phyloP scores from a whole-genome alignment of 805 yeast species.

The Pichia scutulata region DNA sequence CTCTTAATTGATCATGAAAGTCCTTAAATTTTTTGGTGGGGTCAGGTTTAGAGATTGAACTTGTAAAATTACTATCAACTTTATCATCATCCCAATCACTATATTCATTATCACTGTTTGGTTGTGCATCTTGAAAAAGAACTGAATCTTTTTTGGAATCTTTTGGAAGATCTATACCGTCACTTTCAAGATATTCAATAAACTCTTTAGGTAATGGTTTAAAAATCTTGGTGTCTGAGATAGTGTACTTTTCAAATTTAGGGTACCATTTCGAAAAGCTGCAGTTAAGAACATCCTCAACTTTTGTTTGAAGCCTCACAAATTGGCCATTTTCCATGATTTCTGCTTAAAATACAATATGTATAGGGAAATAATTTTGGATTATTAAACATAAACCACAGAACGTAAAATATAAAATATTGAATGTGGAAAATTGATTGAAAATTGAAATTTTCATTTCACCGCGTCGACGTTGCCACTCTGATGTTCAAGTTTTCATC shows the following conservation, averaged over 20 bases:
- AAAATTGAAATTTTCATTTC: background rate
- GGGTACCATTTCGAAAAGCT: conserved; percentile 55
- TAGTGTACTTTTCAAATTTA: conserved; percentile 35
- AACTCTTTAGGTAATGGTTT: conserved; percentile 51
- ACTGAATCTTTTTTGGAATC: conserved; percentile 31
- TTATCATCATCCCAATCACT: conserved; percentile 59
- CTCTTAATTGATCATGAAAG: conserved; percentile 47
- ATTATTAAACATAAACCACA: no score
- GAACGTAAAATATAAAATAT: no score
- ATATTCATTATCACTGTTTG: conserved; percentile 55
- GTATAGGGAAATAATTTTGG: no score
- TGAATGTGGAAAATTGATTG: background rate
- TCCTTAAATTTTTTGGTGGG: conserved; percentile 49
- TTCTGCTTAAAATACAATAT: background rate
- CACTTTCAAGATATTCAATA: conserved; percentile 52
- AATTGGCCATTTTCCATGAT: conserved; percentile 15
- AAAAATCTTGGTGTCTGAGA: conserved; percentile 45
- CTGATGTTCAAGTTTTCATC: background rate
- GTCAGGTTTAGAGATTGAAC: conserved; percentile 17
- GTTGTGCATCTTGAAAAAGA: conserved; percentile 25
- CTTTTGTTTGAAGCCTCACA: conserved; percentile 22
- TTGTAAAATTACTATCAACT: conserved; percentile 8
- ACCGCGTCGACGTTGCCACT: background rate
- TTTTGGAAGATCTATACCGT: conserved; percentile 59
- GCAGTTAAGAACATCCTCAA: conserved; percentile 42